These are phyloP conservation scores for Torrubiella hemipterigena DNA, from an alignment of 2,329 filamentous ascomycete genomes.

Conservation along the genomic window DNA sequence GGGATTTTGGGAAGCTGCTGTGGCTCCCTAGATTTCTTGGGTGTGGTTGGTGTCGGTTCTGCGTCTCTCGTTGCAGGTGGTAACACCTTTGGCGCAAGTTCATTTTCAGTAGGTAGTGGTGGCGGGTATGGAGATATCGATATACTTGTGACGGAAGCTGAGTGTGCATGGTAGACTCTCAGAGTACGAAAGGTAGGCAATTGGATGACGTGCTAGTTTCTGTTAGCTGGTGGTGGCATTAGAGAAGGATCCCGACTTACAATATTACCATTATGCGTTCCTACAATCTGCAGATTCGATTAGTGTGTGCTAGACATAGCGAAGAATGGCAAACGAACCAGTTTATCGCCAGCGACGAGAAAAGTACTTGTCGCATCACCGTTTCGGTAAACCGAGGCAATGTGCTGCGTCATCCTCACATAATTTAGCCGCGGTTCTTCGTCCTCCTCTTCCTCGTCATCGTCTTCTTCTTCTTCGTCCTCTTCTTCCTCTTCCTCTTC, in stretches of 20 bases:
- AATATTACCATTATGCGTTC: constrained; percentile 94
- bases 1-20: constrained; percentile 57
- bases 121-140: constrained; percentile 80
- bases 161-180: constrained; percentile 83
- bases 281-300: constrained; percentile 83
- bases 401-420: constrained; percentile 67
- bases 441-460: constrained; percentile 73
- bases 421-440: constrained; percentile 95
- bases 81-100: constrained; percentile 15
- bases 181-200: constrained; percentile 71
- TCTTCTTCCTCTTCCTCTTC: constrained; percentile 33
- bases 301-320: too few species aligned
- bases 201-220: constrained; percentile 64
- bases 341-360: constrained; percentile 86
- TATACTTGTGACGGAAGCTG: constrained; percentile 78
- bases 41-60: constrained; percentile 25
- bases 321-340: too few species aligned
- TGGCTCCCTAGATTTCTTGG: constrained; percentile 38
- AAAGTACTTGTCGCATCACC: constrained; percentile 91
- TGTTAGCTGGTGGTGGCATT: constrained; percentile 14
- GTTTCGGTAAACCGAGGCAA: constrained; percentile 78
- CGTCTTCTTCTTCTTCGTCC: constrained; percentile 48
- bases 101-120: constrained; percentile 31
- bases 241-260: constrained; percentile 38
- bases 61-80: constrained; percentile 22